Evolutionary conservation across 2,329 filamentous ascomycete species (phyloP).

Genomic region (Aspergillus sp.): DNA sequence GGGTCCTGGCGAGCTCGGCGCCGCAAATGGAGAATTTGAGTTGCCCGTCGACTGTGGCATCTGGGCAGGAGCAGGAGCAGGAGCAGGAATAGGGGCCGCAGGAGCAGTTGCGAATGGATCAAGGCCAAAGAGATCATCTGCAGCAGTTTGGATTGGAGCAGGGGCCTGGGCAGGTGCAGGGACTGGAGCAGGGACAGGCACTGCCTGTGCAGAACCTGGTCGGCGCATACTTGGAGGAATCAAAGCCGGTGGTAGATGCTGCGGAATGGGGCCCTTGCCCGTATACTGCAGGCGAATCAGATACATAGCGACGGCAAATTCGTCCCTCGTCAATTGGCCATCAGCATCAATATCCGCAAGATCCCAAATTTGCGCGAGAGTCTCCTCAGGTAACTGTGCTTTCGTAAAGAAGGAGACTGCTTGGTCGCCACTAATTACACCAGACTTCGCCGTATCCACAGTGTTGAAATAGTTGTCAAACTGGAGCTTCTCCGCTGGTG

Average conservation of each 20-base stretch:
- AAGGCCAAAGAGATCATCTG: conserved; percentile 91
- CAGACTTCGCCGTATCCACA: conserved; percentile 76
- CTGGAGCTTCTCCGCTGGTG: conserved; percentile 76
- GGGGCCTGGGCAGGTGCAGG: conserved; percentile 48
- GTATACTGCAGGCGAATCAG: conserved; percentile 86
- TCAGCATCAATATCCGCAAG: conserved; percentile 90
- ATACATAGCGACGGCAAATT: conserved; percentile 97
- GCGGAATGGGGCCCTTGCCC: conserved; percentile 69
- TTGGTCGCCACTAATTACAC: conserved; percentile 89
- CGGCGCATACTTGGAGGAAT: conserved; percentile 82
- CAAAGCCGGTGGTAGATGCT: conserved; percentile 74
- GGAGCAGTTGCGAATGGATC: conserved; percentile 65
- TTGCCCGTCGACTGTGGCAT: conserved; percentile 70
- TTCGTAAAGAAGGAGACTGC: conserved; percentile 93
- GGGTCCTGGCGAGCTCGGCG: conserved; percentile 49
- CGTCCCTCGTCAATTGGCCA: conserved; percentile 79
- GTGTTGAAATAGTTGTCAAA: conserved; percentile 85
- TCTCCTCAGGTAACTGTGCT: conserved; percentile 84
- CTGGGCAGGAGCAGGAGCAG: conserved; percentile 60
- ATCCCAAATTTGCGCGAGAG: conserved; percentile 94
- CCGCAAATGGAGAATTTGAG: conserved; percentile 60
- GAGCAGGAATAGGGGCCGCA: conserved; percentile 51
- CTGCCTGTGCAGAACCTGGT: conserved; percentile 42
- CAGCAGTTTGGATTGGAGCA: conserved; percentile 71
- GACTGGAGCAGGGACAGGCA: conserved; percentile 40